Evolutionary conservation across 495 filamentous ascomycete species (phyloP), one percentile per base, ranked within the genome.

Genomic region (Penicillium salamii): DNA sequence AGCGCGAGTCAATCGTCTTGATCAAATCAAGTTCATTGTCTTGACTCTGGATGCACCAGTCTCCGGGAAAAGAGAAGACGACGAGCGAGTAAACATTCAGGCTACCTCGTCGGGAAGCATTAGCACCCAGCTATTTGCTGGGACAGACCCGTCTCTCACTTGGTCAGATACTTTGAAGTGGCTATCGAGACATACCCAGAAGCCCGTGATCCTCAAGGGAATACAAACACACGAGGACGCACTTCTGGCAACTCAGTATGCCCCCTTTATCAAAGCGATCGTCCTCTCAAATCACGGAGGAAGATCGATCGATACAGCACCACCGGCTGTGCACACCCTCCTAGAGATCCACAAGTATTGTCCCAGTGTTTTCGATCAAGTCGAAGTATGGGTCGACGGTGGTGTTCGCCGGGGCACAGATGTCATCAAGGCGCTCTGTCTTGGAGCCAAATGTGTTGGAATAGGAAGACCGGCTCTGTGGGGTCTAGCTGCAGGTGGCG

Each of bases 31-130:
- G 36, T 81, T 72, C 2, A 73, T 95, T 37, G 80, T 84, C 42
- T 71, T 95, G 18, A 96, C 91, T 1, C 81, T 95, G n/a, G 90
- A 96, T 63, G 86, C 88, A 2, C 86, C 90, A 1, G 81, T 88
- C 7, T 82, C 89, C 0, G 90, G 90, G 1, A 96, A 96, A 67
- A 75, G 90, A 40, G 90, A 96, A 74, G 80, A 84, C 23, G 90
- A 96, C 65, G 90, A 95, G 62, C 67, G 81, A 2, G 66, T 66
- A 3, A 72, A 76, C n/a, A 67, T 78, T 1, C 75, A 79, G 32
- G 61, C 38, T 18, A 51, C 78, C 3, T 53, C 53, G 12, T 62
- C 66, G 11, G 77, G 2, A 62, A 84, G 20, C 66, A 80, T 0
- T 87, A 83, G 21, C 15, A 42, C 23, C 15, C 74, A 86, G 79